Evolutionary conservation across 2,329 filamentous ascomycete species (phyloP).

Genomic region (Diaporthe batatas): DNA sequence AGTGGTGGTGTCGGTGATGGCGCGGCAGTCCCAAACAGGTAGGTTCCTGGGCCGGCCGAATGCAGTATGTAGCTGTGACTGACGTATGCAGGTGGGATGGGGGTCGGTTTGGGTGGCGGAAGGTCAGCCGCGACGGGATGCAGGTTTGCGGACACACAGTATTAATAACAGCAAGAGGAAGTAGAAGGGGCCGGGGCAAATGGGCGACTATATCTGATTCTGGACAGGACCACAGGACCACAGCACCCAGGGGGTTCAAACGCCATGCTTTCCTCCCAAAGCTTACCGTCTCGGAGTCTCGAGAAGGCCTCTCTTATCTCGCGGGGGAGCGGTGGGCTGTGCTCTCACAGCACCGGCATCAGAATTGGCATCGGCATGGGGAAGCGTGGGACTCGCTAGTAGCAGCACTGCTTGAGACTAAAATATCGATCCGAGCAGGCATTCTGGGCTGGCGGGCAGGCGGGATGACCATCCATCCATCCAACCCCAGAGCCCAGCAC

Average conservation of each 20-base stretch:
- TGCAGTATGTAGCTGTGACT: slow-evolving; percentile 18
- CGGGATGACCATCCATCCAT: slow-evolving; percentile 16
- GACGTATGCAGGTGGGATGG: slow-evolving; percentile 26
- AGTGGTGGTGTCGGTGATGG: slow-evolving; percentile 24
- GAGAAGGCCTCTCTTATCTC: slow-evolving; percentile 12
- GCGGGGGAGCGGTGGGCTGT: not conserved
- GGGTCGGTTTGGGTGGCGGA: slow-evolving; percentile 1
- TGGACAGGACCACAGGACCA: not conserved
- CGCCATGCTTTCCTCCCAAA: slow-evolving; percentile 20
- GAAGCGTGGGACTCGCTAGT: slow-evolving; percentile 34
- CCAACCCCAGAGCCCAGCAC: slow-evolving; percentile 27
- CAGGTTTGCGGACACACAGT: not conserved
- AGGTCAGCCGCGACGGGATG: slow-evolving; percentile 4
- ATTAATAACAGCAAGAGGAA: not conserved
- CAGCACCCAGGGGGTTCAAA: slow-evolving; percentile 1
- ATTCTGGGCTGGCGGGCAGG: not conserved
- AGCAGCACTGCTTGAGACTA: slow-evolving; percentile 29
- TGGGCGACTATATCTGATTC: not conserved
- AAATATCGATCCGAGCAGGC: slow-evolving; percentile 21
- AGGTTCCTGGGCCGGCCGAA: not conserved
- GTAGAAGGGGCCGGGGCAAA: not conserved
- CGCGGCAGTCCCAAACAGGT: not conserved
- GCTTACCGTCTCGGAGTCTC: slow-evolving; percentile 4
- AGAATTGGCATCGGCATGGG: slow-evolving; percentile 20
- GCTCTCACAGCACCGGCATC: slow-evolving; percentile 14